Percentiles rank a stretch among this genome's conserved stretches.
phyloP scores from a whole-genome alignment of 805 yeast genomes.

The Saccharomycopsis fermentans region DNA sequence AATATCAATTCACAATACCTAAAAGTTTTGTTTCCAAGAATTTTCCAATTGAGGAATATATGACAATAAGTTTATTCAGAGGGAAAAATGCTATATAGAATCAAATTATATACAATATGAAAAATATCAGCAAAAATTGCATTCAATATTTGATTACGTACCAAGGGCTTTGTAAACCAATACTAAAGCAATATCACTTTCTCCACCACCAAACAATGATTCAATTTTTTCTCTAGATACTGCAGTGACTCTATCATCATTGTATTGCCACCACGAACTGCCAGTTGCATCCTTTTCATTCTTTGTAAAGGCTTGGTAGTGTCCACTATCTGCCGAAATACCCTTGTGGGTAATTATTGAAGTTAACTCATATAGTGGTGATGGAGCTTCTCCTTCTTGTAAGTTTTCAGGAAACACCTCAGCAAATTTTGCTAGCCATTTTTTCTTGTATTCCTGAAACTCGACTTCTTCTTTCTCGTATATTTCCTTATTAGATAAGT shows the following conservation, averaged over 20 bases:
- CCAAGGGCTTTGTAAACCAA: constrained; percentile 75
- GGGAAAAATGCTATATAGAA: background rate
- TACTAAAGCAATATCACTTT: constrained; percentile 89
- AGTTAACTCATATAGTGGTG: constrained; percentile 73
- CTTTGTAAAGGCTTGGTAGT: constrained; percentile 82
- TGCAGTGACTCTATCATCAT: constrained; percentile 77
- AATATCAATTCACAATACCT: too few relatives aligned
- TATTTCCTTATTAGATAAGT: constrained; percentile 32
- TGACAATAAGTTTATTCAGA: constrained; percentile 1
- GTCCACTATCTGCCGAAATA: constrained; percentile 93
- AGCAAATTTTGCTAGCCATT: constrained; percentile 38
- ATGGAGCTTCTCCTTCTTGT: constrained; percentile 63
- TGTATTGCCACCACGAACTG: constrained; percentile 86
- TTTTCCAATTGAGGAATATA: background rate
- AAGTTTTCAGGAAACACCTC: constrained; percentile 39
- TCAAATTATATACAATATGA: background rate
- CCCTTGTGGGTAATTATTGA: constrained; percentile 92
- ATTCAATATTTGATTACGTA: background rate
- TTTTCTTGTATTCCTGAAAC: constrained; percentile 32
- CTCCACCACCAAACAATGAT: constrained; percentile 92
- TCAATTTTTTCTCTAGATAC: constrained; percentile 81
- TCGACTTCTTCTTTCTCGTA: constrained; percentile 37
- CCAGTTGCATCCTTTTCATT: constrained; percentile 57
- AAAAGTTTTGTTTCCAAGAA: too few relatives aligned
- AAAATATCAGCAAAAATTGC: background rate